Percentiles rank a stretch among this genome's conserved stretches.
Evolutionary conservation across 192 early-diverging fungal genomes (phyloP).

Genomic region (Umbelopsis vinacea): DNA sequence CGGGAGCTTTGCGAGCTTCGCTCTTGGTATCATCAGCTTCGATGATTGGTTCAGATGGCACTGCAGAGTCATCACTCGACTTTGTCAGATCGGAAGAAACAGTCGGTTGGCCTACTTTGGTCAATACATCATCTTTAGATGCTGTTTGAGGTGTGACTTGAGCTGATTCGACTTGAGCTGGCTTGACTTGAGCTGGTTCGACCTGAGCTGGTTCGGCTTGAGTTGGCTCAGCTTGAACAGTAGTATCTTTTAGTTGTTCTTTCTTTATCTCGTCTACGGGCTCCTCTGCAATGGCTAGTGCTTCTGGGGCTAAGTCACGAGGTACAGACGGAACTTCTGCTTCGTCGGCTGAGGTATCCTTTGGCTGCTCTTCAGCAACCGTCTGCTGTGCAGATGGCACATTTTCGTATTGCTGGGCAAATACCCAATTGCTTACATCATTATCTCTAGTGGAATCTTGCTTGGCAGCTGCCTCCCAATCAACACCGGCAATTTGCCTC

Average conservation of each 20-base stretch:
- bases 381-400: neutral
- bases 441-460: neutral
- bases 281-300: neutral
- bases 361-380: neutral
- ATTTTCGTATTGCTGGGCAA: neutral
- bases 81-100: too few species aligned
- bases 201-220: too few species aligned
- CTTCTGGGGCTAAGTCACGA: neutral
- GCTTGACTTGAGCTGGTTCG: too few species aligned
- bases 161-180: too few species aligned
- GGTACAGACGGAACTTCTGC: neutral
- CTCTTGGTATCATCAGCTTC: neutral
- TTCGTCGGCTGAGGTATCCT: neutral
- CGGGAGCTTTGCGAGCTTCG: neutral
- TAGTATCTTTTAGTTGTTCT: too few species aligned
- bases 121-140: too few species aligned
- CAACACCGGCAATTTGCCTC: conserved; percentile 12
- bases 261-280: too few species aligned
- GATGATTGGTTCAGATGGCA: neutral
- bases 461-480: conserved; percentile 14
- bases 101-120: too few species aligned
- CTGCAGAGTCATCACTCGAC: neutral
- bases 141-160: too few species aligned
- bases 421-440: conserved; percentile 1
- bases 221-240: too few species aligned